Base-by-base conservation (phyloP, 306 rosid genomes). In the Lupinus albus region DNA sequence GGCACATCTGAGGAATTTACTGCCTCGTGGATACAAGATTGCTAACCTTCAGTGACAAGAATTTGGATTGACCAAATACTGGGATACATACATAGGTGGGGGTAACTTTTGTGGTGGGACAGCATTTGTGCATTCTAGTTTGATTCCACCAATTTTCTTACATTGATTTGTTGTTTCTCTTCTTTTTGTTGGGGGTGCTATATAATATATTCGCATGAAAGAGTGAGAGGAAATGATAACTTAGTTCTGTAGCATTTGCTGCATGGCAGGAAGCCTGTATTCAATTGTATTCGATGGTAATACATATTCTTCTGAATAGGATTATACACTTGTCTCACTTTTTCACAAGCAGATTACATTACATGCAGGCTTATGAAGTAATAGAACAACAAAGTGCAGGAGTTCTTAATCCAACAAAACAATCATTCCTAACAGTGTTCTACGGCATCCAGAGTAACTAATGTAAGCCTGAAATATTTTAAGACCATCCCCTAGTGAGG, bases 211-310 rank as follows among this genome's bases (percentile, higher is more conserved):
- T 63, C 55, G 49, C 68, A 41, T 77, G 75, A 83, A 72, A 67
- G 67, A 60, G 68, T 67, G 64, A 81, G 71, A 67, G 74, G 83
- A 44, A 68, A 21, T 62, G 18, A 64, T 56, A 48, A 57, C 69
- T 39, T 60, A 79, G 78, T 71, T 74, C 35, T 44, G 82, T 67
- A 57, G 64, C 50, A 66, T 41, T 76, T 46, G 69, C 56, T 70
- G 86, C 69, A 72, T 74, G 64, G 71, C 64, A 61, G 75, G 82
- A 75, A 82, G 76, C 82, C 72, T 84, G 85, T 83, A 81, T 77
- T 72, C 72, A 61, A 59, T 62, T 67, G 79, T 66, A 79, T 59
- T 65, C 64, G 28, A 74, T 78, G 70, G 66, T 80, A 74, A 80
- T 82, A 84, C 81, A 74, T 76, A 79, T 57, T 82, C 78, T 78